phyloP scores from a whole-genome alignment of 306 rosid species.

The Sechiopsis laciniata region DNA sequence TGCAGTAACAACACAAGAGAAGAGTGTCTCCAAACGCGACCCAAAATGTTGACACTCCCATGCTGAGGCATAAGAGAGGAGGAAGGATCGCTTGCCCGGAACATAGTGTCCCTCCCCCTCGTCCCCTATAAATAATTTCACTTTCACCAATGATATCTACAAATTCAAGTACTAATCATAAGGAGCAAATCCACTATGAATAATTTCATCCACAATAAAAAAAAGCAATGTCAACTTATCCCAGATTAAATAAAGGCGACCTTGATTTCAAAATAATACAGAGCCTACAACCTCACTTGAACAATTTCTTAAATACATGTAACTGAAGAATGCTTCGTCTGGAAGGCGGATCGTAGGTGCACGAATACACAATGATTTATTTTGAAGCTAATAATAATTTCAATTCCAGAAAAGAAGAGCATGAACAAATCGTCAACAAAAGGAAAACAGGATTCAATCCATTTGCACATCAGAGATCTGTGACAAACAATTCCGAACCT shows the following conservation, averaged over 20 bases:
- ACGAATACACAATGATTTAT: not conserved
- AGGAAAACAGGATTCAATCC: slow-evolving; percentile 1
- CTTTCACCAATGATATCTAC: not conserved
- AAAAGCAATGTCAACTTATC: not conserved
- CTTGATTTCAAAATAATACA: not conserved
- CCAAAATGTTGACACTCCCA: too few species aligned
- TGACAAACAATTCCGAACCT: not conserved
- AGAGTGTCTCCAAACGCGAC: too few species aligned
- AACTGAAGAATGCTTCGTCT: not conserved
- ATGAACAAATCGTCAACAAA: not conserved
- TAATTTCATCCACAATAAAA: not conserved
- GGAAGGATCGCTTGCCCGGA: too few species aligned
- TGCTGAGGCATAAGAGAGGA: too few species aligned
- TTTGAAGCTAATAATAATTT: not conserved
- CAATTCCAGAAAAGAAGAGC: not conserved
- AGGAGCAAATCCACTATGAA: not conserved
- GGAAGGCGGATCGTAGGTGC: not conserved
- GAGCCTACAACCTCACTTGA: not conserved
- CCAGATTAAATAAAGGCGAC: not conserved
- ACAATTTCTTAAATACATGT: not conserved
- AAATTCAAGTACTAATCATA: not conserved
- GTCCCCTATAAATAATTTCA: too few species aligned
- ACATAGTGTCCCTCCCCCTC: too few species aligned
- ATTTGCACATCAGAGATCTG: slow-evolving; percentile 5
- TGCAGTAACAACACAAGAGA: too few species aligned